Conservation (phyloP, 257 asterid genomes). For the Datura wrightii region DNA sequence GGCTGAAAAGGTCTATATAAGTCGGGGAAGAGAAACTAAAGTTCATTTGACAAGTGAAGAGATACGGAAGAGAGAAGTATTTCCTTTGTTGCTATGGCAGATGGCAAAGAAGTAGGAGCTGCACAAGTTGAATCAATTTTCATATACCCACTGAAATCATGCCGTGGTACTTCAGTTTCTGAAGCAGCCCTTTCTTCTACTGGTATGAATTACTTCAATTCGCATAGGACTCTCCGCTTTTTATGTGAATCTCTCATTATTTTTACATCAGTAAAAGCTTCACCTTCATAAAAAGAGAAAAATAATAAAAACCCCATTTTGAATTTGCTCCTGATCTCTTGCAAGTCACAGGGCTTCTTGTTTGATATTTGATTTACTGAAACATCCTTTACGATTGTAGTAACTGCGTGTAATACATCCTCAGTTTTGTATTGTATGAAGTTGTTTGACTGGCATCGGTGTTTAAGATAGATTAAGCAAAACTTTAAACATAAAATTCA, state of each 20-base stretch:
- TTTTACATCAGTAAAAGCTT: not conserved
- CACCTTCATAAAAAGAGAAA: not conserved
- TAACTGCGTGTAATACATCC: not conserved
- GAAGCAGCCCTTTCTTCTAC: constrained; percentile 57
- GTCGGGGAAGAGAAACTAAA: not conserved
- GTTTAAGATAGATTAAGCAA: not conserved
- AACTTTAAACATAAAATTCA: not conserved
- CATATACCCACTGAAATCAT: constrained; percentile 68
- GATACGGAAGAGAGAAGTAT: too few species aligned
- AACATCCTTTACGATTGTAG: not conserved
- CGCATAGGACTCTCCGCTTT: not conserved
- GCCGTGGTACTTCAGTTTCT: constrained; percentile 65
- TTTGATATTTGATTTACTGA: not conserved
- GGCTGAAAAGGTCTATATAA: too few species aligned
- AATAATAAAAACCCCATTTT: not conserved
- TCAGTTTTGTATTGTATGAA: not conserved
- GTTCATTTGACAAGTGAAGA: not conserved
- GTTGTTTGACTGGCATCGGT: not conserved
- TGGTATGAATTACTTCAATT: constrained; percentile 38
- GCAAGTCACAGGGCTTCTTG: not conserved
- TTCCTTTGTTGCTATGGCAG: not conserved
- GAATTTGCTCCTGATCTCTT: not conserved
- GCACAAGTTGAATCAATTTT: constrained; percentile 53
- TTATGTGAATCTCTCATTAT: not conserved
- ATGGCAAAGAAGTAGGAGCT: not conserved